Evolutionary conservation across 371 early-diverging fungal genomes (phyloP).

Genomic region (Actinomortierella wolfii): DNA sequence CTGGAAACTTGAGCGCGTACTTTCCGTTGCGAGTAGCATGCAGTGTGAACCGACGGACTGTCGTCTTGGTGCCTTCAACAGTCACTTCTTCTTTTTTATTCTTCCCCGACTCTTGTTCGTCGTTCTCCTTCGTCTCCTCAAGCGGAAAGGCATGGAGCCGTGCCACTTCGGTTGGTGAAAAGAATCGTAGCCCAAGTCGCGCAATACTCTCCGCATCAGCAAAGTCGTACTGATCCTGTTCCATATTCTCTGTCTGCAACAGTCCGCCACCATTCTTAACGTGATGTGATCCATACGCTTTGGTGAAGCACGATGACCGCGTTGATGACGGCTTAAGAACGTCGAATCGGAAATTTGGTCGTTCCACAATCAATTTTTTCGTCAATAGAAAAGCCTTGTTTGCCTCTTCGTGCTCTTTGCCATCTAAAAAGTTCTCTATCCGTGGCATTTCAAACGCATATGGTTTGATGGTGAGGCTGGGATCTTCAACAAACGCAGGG

Average conservation of each 20-base stretch:
- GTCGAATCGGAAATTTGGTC: slow-evolving; percentile 73
- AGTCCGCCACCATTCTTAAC: slow-evolving; percentile 28
- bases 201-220: slow-evolving; percentile 52
- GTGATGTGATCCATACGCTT: slow-evolving; percentile 50
- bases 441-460: slow-evolving; percentile 37
- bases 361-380: slow-evolving; percentile 63
- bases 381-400: slow-evolving; percentile 57
- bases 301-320: slow-evolving; percentile 75
- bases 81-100: not conserved
- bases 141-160: slow-evolving; percentile 79
- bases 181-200: slow-evolving; percentile 70
- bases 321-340: slow-evolving; percentile 57
- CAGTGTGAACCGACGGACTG: slow-evolving; percentile 14
- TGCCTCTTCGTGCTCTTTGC: slow-evolving; percentile 42
- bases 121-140: slow-evolving; percentile 13
- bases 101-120: not conserved
- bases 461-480: slow-evolving; percentile 11
- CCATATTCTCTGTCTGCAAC: slow-evolving; percentile 19
- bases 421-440: slow-evolving; percentile 50
- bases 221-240: slow-evolving; percentile 51
- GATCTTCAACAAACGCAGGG: slow-evolving; percentile 27
- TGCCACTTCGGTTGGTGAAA: slow-evolving; percentile 78
- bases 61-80: slow-evolving; percentile 8
- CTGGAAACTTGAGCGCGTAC: slow-evolving; percentile 52
- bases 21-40: too few relatives aligned